Evolutionary conservation across 257 asterid species (phyloP), one percentile per base, ranked within the genome.

Genomic region (Gynochthodes officinalis): DNA sequence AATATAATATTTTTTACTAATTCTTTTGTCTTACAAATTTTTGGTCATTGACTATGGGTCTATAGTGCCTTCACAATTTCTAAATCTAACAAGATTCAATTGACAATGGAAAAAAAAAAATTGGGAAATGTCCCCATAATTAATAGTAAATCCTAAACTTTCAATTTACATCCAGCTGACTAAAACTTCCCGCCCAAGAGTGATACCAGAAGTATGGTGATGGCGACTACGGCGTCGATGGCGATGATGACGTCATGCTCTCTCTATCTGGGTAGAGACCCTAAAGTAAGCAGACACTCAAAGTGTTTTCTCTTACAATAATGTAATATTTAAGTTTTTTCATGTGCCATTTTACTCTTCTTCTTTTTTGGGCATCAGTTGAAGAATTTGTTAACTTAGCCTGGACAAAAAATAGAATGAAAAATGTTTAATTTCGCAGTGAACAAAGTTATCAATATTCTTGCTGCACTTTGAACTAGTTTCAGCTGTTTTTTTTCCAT

Each of bases 161-260:
- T n/a, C n/a, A n/a, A n/a, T n/a, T n/a, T n/a, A n/a, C n/a, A n/a
- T n/a, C n/a, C n/a, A n/a, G n/a, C n/a, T n/a, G n/a, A n/a, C n/a
- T n/a, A n/a, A n/a, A n/a, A n/a, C n/a, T n/a, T n/a, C n/a, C n/a
- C n/a, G n/a, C n/a, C n/a, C n/a, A n/a, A n/a, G 44, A 62, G 35
- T 64, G 69, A 64, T 64, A 64, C 39, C 35, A 39, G 40, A 64
- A 64, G 69, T 40, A 48, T 48, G 69, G 69, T 23, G 35, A 64
- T 64, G 60, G 60, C 60, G 32, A 63, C 40, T 32, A 23, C 25
- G 42, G 39, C 50, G 30, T 19, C 57, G 27, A 53, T 30, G 60
- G 3, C 30, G 60, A 19, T 53, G 60, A 53, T 64, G 69, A 19
- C 53, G 21, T 1, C 69, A 64, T 39, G 52, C 69, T 64, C 50